Evolutionary conservation across 768 basidiomycete species (phyloP).

Genomic region (Leccinum obscurum): DNA sequence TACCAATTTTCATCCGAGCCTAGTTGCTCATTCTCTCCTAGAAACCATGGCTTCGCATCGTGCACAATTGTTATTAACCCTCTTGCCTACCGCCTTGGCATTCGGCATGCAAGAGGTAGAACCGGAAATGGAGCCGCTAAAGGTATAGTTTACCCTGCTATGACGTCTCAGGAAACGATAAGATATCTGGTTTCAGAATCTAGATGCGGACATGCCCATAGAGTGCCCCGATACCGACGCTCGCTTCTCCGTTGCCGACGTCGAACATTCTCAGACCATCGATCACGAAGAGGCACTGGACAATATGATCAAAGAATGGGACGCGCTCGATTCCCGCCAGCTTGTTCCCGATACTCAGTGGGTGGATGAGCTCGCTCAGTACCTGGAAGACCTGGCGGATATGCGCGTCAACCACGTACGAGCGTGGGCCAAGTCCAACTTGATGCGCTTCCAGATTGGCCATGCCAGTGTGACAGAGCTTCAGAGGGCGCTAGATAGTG

Average conservation of each 20-base stretch:
- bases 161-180: not conserved
- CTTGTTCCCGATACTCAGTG: conserved; percentile 42
- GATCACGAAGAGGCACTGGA: conserved; percentile 13
- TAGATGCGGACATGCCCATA: conserved; percentile 50
- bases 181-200: conserved; percentile 39
- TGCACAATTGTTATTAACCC: conserved; percentile 38
- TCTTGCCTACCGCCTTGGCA: conserved; percentile 48
- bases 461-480: conserved; percentile 48
- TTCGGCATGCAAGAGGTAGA: conserved; percentile 49
- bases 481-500: conserved; percentile 42
- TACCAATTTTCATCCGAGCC: not conserved
- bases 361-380: conserved; percentile 38
- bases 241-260: conserved; percentile 34
- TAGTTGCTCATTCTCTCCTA: conserved; percentile 14
- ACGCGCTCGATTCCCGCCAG: conserved; percentile 32
- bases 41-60: conserved; percentile 50
- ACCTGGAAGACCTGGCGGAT: conserved; percentile 45
- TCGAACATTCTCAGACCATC: conserved; percentile 15
- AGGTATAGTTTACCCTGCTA: conserved; percentile 34
- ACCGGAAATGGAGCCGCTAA: conserved; percentile 47
- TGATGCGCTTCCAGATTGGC: conserved; percentile 46
- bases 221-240: conserved; percentile 37
- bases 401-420: conserved; percentile 47
- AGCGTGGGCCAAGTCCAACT: conserved; percentile 51
- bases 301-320: conserved; percentile 33